Percentiles rank a stretch among this genome's conserved stretches.
Evolutionary conservation across 2,329 filamentous ascomycete genomes (phyloP).

Genomic region (Aulographum hederae): DNA sequence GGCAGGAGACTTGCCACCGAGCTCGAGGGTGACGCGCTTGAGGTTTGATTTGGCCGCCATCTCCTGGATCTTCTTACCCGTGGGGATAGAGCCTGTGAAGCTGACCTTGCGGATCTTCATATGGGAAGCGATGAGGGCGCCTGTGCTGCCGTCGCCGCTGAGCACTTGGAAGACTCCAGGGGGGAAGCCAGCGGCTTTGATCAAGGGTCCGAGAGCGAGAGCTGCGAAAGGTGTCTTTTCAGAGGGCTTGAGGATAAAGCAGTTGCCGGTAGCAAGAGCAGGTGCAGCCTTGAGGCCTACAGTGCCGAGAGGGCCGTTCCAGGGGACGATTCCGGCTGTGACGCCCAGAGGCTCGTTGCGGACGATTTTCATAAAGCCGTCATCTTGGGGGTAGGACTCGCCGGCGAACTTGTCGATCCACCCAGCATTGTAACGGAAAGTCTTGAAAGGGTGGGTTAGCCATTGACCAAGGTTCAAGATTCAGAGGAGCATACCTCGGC

Average conservation of each 20-base stretch:
- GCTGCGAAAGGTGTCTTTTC: slow-evolving; percentile 21
- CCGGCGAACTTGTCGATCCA: slow-evolving; percentile 23
- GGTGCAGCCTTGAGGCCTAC: slow-evolving; percentile 19
- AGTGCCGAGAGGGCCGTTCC: slow-evolving; percentile 21
- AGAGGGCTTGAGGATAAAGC: slow-evolving; percentile 20
- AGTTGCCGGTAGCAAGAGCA: slow-evolving; percentile 16
- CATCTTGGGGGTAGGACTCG: slow-evolving; percentile 22
- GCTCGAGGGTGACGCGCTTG: slow-evolving; percentile 24
- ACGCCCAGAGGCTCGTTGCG: slow-evolving; percentile 25
- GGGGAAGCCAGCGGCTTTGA: slow-evolving; percentile 21
- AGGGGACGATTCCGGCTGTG: slow-evolving; percentile 22
- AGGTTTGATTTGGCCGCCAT: slow-evolving; percentile 22
- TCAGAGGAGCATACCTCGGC: neutral
- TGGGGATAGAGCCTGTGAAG: slow-evolving; percentile 22
- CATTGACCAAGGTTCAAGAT: slow-evolving; percentile 6
- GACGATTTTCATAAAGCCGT: slow-evolving; percentile 25
- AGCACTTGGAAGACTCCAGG: slow-evolving; percentile 23
- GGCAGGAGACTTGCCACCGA: slow-evolving; percentile 25
- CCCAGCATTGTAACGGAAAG: slow-evolving; percentile 18
- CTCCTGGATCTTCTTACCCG: slow-evolving; percentile 21
- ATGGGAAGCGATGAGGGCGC: slow-evolving; percentile 18
- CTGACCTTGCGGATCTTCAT: slow-evolving; percentile 21
- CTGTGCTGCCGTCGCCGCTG: slow-evolving; percentile 18
- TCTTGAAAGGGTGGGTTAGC: slow-evolving; percentile 11
- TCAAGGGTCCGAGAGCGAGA: slow-evolving; percentile 18